Base-by-base conservation (phyloP, 768 basidiomycete species). In the Coprinopsis strossmayeri region DNA sequence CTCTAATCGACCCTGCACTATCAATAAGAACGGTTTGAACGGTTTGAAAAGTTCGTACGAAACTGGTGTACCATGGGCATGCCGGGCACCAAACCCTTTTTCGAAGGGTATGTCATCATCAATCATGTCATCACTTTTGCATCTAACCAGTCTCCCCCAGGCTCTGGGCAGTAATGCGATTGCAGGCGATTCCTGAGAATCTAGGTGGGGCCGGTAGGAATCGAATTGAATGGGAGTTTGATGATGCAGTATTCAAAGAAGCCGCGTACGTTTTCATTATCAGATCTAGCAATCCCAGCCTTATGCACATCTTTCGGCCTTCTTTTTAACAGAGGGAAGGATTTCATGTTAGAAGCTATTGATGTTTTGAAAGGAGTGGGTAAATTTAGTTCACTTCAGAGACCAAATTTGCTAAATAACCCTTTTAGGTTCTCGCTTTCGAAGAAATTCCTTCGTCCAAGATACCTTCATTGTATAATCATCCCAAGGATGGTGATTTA, bases 181-280 rank as follows among this genome's bases (percentile, higher is more conserved):
- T 91, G 32, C 90, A 93, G 61, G 80, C 82, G 35, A 74, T 93
- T 38, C 89, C 91, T 42, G 80, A 83, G 60, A 75, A 77, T 38
- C 72, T 90, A 34, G 91, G 92, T 39, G 91, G 92, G 46, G 87
- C 87, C 27, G 92, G 90, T 39, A 63, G 65, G 26, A 72, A 70
- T 57, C 72, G 77, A 57, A 81, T 94, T 46, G 78, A 87, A 57
- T 95, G 92, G 92, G 89, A 92, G 69, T 71, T 94, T 18, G 92
- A 95, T 64, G 92, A 95, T 70, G 91, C 91, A 17, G 89, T 94
- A 13, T 91, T 94, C 69, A 86, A 91, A 60, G 92, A 95, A 67
- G 80, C 91, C 54, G 91, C 88, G 91, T 91, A 73, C 73, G 91
- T 79, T 46, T 26, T 38, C 10, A 38, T 38, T 18, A 38, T 38